phyloP scores from a whole-genome alignment of 1,284 basidiomycete genomes.

The Trichosporon asahii region DNA sequence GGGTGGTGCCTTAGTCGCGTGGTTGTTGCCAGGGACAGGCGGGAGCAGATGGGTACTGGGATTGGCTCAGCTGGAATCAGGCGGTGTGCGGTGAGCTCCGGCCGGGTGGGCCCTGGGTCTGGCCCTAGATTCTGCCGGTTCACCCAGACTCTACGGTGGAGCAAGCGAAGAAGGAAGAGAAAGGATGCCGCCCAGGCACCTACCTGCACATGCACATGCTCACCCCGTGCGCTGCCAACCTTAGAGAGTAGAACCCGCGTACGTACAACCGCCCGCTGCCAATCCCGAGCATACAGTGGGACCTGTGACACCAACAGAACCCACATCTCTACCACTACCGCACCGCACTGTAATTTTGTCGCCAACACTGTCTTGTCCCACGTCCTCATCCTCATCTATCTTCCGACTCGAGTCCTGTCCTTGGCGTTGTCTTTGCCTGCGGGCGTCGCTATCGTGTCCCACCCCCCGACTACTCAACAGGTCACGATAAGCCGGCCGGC shows the following conservation, averaged over 20 bases:
- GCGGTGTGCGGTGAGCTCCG: neutral
- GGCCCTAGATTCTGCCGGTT: neutral
- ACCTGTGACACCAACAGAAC: neutral
- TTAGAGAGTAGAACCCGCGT: too few species aligned
- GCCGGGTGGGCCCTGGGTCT: neutral
- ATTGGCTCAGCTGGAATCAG: slow-evolving; percentile 1
- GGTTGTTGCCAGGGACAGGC: neutral
- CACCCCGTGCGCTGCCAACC: neutral
- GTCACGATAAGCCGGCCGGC: neutral
- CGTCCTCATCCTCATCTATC: neutral
- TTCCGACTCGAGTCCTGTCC: neutral
- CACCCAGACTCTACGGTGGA: too few species aligned
- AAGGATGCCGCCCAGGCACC: neutral
- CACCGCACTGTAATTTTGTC: neutral
- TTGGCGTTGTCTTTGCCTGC: neutral
- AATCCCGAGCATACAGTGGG: neutral
- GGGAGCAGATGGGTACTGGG: neutral
- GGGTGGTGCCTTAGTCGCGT: neutral
- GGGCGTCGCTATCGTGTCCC: neutral
- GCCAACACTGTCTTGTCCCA: neutral
- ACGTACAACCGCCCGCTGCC: too few species aligned
- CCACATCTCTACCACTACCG: neutral
- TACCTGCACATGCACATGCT: neutral
- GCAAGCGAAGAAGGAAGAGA: neutral
- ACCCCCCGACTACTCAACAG: neutral